These are phyloP conservation scores for Pistacia integerrima DNA, from an alignment of 345 rosid genomes.

Conservation along the genomic window DNA sequence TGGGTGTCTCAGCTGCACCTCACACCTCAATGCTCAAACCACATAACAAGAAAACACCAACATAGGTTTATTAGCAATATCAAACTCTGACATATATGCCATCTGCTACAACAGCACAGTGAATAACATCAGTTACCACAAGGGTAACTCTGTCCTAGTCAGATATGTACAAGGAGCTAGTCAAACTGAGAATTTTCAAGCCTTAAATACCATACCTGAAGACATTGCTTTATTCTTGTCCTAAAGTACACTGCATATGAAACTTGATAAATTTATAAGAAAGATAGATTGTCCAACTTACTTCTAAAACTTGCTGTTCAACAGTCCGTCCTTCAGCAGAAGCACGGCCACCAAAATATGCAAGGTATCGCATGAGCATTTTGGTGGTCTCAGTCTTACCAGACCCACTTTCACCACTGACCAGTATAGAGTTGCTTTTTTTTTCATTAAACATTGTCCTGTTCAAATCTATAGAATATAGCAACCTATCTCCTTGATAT, in stretches of 20 bases:
- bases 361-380: conserved; percentile 93
- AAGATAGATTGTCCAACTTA: conserved; percentile 38
- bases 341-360: conserved; percentile 71
- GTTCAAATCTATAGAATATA: conserved; percentile 27
- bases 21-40: conserved; percentile 5
- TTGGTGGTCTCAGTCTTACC: conserved; percentile 98
- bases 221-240: not conserved
- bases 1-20: not conserved
- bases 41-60: not conserved
- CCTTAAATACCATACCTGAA: not conserved
- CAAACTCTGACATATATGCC: not conserved
- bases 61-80: conserved; percentile 6
- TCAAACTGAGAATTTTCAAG: conserved; percentile 2
- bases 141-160: not conserved
- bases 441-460: conserved; percentile 85
- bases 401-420: conserved; percentile 97
- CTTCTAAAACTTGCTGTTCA: conserved; percentile 84
- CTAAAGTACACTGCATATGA: not conserved
- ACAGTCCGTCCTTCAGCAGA: conserved; percentile 69
- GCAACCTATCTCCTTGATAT: conserved; percentile 15
- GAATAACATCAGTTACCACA: conserved; percentile 1
- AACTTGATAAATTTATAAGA: conserved; percentile 6
- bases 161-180: not conserved
- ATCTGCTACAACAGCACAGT: not conserved
- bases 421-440: conserved; percentile 77